These are phyloP conservation scores for Xylariaceae sp. DNA, from an alignment of 2,329 filamentous ascomycete species.

Conservation along the genomic window DNA sequence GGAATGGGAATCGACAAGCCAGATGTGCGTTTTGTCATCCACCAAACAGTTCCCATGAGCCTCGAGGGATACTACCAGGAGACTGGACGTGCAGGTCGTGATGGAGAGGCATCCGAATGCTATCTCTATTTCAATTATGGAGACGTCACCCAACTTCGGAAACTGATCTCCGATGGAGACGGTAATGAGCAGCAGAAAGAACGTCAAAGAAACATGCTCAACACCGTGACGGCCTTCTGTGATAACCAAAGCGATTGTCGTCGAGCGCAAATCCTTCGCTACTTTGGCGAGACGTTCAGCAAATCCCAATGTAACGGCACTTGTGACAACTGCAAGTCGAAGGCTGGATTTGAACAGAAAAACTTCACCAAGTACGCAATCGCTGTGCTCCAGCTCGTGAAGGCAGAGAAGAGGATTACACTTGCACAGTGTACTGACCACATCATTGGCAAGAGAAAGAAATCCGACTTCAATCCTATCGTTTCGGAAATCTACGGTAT, in stretches of 20 bases:
- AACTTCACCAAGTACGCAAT: conserved; percentile 75
- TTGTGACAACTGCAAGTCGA: conserved; percentile 87
- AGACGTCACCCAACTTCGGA: conserved; percentile 67
- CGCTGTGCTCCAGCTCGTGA: conserved; percentile 64
- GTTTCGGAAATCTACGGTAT: conserved; percentile 61
- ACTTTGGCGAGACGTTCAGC: conserved; percentile 84
- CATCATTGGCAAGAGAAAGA: conserved; percentile 64
- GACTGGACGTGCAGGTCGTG: conserved; percentile 88
- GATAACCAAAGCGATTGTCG: conserved; percentile 86
- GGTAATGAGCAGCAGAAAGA: conserved; percentile 74
- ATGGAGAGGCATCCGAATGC: conserved; percentile 81
- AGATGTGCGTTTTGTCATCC: conserved; percentile 93
- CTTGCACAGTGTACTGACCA: conserved; percentile 79
- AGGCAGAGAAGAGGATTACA: conserved; percentile 59
- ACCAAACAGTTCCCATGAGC: conserved; percentile 88
- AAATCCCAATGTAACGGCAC: conserved; percentile 63
- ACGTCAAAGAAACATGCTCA: conserved; percentile 78
- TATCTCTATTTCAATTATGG: conserved; percentile 82
- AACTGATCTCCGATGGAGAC: conserved; percentile 79
- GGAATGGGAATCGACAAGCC: conserved; percentile 99
- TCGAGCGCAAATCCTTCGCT: conserved; percentile 80
- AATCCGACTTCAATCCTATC: conserved; percentile 44
- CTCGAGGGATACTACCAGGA: conserved; percentile 98
- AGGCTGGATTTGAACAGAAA: conserved; percentile 61
- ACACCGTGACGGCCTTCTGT: conserved; percentile 79